Evolutionary conservation across 2,329 filamentous ascomycete species (phyloP), one percentile per base, ranked within the genome.

Genomic region (Stemphylium beticola): DNA sequence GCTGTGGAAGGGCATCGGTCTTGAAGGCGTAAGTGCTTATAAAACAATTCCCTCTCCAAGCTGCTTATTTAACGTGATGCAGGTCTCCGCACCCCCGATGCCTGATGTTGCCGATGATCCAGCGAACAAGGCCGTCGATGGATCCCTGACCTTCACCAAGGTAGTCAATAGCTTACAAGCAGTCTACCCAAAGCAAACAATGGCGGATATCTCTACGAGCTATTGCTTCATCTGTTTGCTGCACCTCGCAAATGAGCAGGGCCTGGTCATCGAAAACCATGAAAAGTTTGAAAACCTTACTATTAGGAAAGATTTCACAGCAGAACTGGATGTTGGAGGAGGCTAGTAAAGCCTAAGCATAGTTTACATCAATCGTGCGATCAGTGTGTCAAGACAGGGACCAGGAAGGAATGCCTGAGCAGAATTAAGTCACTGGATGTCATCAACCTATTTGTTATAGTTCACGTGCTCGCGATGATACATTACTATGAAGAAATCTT

Each of bases 151-250:
- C 67, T 99, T 99, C 77, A 98, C 93, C 0, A 82, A 89, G 17
- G 87, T 99, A 55, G 96, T 99, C 87, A 96, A 96, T 72, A 88
- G 88, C 58, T 79, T 99, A 41, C 90, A 96, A 72, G 78, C 82
- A 4, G 92, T 96, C 7, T 99, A 99, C 70, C 88, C 92, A 10
- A 90, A 91, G 74, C 83, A 90, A 64, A 86, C 87, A 56, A 91
- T 99, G 86, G 87, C 89, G 57, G 95, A 99, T 76, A 98, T 99
- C 69, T 96, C 92, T 32, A 99, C 95, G 0, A 96, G 83, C 14
- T 89, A 85, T 64, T 96, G 95, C 74, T 99, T 98, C 78, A 99
- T 99, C 60, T 96, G 91, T 67, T 78, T 96, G 53, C 79, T 97
- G 61, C 93, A 97, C 76, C 74, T 97, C 67, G 93, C 93, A 55